Evolutionary conservation across 2,329 filamentous ascomycete genomes (phyloP).

Genomic region (Aspergillus brasiliensis): DNA sequence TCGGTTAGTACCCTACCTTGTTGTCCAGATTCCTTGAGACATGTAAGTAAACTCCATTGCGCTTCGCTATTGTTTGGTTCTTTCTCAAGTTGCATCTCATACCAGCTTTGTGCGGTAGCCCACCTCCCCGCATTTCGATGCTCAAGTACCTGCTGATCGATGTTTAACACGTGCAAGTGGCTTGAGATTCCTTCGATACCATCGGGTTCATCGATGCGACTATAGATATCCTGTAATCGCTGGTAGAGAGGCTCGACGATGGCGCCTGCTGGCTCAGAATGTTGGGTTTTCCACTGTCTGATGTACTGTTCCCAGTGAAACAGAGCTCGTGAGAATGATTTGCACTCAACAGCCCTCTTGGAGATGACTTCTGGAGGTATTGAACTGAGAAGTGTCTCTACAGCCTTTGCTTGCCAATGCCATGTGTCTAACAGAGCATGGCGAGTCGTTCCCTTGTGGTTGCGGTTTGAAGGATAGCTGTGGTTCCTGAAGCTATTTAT

Average conservation of each 20-base stretch:
- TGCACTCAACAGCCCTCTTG: conserved; percentile 85
- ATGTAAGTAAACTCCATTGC: conserved; percentile 81
- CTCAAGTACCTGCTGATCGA: conserved; percentile 90
- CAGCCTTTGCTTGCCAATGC: conserved; percentile 56
- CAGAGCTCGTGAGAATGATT: conserved; percentile 85
- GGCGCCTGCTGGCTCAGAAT: conserved; percentile 53
- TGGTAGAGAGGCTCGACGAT: conserved; percentile 67
- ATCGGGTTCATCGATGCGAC: conserved; percentile 96
- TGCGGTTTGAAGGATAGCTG: conserved; percentile 30
- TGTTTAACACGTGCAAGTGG: conserved; percentile 80
- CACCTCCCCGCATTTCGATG: conserved; percentile 91
- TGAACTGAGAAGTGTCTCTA: conserved; percentile 71
- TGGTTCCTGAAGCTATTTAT: conserved; percentile 35
- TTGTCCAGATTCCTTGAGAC: conserved; percentile 92
- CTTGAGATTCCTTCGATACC: conserved; percentile 92
- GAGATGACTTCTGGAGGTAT: conserved; percentile 76
- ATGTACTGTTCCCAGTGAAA: conserved; percentile 96
- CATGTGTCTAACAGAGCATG: conserved; percentile 36
- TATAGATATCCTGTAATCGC: conserved; percentile 88
- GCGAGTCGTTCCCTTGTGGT: conserved; percentile 29
- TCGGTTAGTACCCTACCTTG: conserved; percentile 62
- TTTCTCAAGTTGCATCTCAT: conserved; percentile 83
- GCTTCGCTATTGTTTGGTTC: conserved; percentile 74
- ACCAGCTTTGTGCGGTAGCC: conserved; percentile 96
- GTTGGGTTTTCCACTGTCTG: conserved; percentile 54